A percentile compares a stretch with the other conserved stretches of the same genome.
These are phyloP conservation scores for Citrus sp. DNA, from an alignment of 345 rosid species.

Conservation along the genomic window DNA sequence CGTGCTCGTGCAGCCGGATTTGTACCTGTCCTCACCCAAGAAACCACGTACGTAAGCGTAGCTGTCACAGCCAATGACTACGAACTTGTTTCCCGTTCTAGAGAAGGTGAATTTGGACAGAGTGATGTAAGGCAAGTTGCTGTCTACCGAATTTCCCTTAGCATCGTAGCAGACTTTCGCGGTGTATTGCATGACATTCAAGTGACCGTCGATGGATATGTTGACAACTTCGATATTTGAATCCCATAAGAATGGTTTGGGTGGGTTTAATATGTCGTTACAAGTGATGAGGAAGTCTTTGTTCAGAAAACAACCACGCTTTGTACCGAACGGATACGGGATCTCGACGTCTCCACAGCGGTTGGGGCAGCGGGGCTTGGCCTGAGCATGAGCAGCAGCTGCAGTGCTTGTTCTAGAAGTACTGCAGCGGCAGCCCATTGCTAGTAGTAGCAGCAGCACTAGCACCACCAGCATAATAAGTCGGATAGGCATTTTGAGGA, in stretches of 20 bases:
- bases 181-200: not conserved
- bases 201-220: slow-evolving; percentile 11
- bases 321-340: slow-evolving; percentile 39
- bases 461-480: no score
- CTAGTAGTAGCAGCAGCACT: no score
- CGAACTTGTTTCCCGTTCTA: slow-evolving; percentile 17
- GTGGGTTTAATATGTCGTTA: not conserved
- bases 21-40: not conserved
- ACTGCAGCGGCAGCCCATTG: no score
- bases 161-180: not conserved
- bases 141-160: not conserved
- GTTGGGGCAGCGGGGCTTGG: slow-evolving; percentile 5
- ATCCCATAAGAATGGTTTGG: no score
- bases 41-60: not conserved
- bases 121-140: not conserved
- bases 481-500: no score
- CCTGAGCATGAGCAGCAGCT: not conserved
- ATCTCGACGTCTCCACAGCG: slow-evolving; percentile 29
- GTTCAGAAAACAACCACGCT: slow-evolving; percentile 22
- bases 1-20: slow-evolving; percentile 12
- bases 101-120: not conserved
- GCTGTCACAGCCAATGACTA: slow-evolving; percentile 30
- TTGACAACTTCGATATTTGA: not conserved
- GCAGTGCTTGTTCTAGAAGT: no score
- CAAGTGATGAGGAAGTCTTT: slow-evolving; percentile 24